Evolutionary conservation across 2,329 filamentous ascomycete genomes (phyloP).

Genomic region (Aspergillus transmontanensis): DNA sequence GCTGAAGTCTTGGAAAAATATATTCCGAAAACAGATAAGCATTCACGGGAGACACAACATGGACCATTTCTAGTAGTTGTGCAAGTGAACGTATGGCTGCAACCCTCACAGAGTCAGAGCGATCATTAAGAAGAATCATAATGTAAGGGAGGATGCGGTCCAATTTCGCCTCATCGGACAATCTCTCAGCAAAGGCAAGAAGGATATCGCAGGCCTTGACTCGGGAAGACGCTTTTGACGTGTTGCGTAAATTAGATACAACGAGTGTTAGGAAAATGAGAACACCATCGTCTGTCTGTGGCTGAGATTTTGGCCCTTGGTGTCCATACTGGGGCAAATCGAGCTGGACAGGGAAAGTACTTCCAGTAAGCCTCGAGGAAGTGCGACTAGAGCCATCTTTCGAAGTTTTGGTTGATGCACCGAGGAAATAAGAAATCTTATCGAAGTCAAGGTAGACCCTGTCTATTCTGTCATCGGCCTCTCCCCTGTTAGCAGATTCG

Average conservation of each 20-base stretch:
- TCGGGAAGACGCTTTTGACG: slow-evolving; percentile 82
- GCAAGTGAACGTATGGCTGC: slow-evolving; percentile 84
- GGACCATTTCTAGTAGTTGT: slow-evolving; percentile 83
- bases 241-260: slow-evolving; percentile 85
- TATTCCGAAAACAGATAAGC: slow-evolving; percentile 70
- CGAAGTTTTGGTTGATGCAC: slow-evolving; percentile 63
- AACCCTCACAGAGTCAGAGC: slow-evolving; percentile 80
- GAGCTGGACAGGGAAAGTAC: slow-evolving; percentile 70
- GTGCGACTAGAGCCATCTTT: slow-evolving; percentile 33
- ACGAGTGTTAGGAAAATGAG: slow-evolving; percentile 89
- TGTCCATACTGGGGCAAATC: slow-evolving; percentile 86
- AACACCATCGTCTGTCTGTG: slow-evolving; percentile 81
- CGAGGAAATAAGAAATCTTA: slow-evolving; percentile 93
- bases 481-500: slow-evolving; percentile 71
- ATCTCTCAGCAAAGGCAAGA: slow-evolving; percentile 83
- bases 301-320: slow-evolving; percentile 61
- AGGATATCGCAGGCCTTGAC: slow-evolving; percentile 89
- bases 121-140: slow-evolving; percentile 78
- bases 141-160: slow-evolving; percentile 91
- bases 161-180: slow-evolving; percentile 94
- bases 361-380: slow-evolving; percentile 37
- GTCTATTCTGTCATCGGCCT: slow-evolving; percentile 92
- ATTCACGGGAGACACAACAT: slow-evolving; percentile 77
- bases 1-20: slow-evolving; percentile 61
- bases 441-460: slow-evolving; percentile 93